A percentile compares a stretch with the other conserved stretches of the same genome.
phyloP scores from a whole-genome alignment of 345 rosid species.

The Eucalyptus victrix region DNA sequence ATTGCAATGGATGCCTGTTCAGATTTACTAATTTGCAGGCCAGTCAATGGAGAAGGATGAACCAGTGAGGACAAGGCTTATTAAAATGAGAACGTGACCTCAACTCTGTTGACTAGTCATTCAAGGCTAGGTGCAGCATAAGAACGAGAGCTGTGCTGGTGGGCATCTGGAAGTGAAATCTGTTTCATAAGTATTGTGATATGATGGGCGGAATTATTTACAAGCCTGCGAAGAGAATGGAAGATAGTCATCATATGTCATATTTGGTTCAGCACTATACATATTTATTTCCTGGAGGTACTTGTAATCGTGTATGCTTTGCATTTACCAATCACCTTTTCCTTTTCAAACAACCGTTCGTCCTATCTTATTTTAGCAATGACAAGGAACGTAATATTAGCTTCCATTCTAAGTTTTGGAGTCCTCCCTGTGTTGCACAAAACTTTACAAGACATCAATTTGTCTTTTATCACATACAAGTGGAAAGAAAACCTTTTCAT shows the following conservation, averaged over 20 bases:
- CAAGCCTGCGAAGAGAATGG: neutral
- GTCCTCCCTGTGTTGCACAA: neutral
- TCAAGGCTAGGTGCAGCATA: neutral
- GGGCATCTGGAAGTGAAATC: neutral
- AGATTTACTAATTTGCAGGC: neutral
- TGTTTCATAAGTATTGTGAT: neutral
- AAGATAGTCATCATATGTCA: neutral
- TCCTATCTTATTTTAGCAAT: neutral
- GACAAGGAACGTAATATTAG: neutral
- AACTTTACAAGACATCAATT: neutral
- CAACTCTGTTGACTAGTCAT: neutral
- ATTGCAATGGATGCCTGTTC: neutral
- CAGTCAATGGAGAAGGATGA: neutral
- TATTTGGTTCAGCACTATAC: neutral
- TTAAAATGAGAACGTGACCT: neutral
- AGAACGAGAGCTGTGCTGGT: neutral
- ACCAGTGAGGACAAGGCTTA: neutral
- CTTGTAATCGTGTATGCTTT: neutral
- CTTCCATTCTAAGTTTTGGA: neutral
- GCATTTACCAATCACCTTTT: neutral
- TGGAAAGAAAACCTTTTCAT: neutral
- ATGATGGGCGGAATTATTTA: neutral
- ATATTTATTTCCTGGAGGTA: neutral
- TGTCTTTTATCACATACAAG: neutral
- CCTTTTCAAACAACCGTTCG: neutral